Conservation (phyloP, 176 grass and related monocot genomes). For the Oryza nivara region DNA sequence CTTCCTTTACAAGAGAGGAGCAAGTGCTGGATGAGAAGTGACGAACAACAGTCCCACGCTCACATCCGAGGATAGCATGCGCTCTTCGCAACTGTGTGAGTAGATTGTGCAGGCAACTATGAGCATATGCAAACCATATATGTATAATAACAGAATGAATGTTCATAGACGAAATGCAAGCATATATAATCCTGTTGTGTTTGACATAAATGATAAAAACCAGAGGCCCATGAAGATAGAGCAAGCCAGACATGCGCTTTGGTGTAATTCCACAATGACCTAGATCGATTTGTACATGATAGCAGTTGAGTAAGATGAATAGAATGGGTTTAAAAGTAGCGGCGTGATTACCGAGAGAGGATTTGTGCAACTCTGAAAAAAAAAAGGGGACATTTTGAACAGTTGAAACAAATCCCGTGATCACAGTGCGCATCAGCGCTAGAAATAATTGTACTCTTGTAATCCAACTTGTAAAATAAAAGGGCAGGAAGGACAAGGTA, state of each 20-base stretch:
- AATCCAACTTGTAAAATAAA: neutral
- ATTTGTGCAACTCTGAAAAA: neutral
- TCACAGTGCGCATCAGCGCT: neutral
- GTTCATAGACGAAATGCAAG: neutral
- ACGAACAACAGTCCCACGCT: slow-evolving; percentile 44
- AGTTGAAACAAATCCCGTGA: neutral
- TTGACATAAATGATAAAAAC: neutral
- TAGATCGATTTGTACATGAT: too few relatives aligned
- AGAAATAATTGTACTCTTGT: too few relatives aligned
- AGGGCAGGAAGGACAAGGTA: neutral
- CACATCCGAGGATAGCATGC: slow-evolving; percentile 41
- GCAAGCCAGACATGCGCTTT: neutral
- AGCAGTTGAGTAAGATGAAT: neutral
- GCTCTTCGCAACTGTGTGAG: slow-evolving; percentile 56
- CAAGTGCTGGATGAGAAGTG: slow-evolving; percentile 48
- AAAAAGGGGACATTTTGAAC: neutral
- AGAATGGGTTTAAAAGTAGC: too few relatives aligned
- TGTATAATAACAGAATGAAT: too few relatives aligned
- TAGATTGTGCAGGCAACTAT: neutral
- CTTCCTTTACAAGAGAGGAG: slow-evolving; percentile 37
- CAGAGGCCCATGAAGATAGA: neutral
- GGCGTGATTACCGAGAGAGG: neutral
- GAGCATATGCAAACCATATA: slow-evolving; percentile 12
- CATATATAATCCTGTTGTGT: neutral
- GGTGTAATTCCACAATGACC: neutral